Evolutionary conservation across 108 stramenopile species (phyloP).

Genomic region (Skeletonema menzelii): DNA sequence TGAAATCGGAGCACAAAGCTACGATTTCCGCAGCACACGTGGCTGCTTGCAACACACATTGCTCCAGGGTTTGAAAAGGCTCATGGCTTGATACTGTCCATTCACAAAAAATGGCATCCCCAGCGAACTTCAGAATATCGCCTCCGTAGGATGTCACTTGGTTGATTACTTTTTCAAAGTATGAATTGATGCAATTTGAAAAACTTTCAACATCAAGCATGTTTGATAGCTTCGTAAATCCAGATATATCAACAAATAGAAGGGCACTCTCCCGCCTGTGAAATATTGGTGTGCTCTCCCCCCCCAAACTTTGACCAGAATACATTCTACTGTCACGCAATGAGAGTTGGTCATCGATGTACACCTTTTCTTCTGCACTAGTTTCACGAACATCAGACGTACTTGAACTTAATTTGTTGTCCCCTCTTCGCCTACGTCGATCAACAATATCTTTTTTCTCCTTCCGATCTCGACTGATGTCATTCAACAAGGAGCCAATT

Average conservation of each 20-base stretch:
- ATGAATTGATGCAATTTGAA: slow-evolving; percentile 75
- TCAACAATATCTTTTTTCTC: not conserved
- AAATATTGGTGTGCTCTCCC: slow-evolving; percentile 34
- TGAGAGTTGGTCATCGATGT: no score
- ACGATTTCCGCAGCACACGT: slow-evolving; percentile 56
- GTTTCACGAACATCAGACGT: no score
- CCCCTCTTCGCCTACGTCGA: not conserved
- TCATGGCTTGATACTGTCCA: slow-evolving; percentile 39
- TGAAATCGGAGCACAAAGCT: slow-evolving; percentile 57
- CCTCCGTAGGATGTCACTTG: slow-evolving; percentile 62
- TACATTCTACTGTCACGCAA: no score
- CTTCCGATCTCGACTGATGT: slow-evolving; percentile 18
- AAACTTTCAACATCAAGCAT: slow-evolving; percentile 72
- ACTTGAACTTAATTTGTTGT: no score
- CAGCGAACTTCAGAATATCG: slow-evolving; percentile 78
- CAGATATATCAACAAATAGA: slow-evolving; percentile 87
- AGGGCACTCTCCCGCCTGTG: slow-evolving; percentile 55
- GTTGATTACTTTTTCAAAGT: slow-evolving; percentile 75
- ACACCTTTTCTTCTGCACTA: no score
- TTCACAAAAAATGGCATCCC: slow-evolving; percentile 54
- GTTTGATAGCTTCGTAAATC: slow-evolving; percentile 80
- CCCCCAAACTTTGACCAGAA: no score
- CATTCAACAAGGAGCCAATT: slow-evolving; percentile 29
- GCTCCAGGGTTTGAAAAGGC: slow-evolving; percentile 29
- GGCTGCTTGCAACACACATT: slow-evolving; percentile 59